Base-by-base conservation (phyloP, 495 filamentous ascomycete genomes). In the Daldinia bambusicola region DNA sequence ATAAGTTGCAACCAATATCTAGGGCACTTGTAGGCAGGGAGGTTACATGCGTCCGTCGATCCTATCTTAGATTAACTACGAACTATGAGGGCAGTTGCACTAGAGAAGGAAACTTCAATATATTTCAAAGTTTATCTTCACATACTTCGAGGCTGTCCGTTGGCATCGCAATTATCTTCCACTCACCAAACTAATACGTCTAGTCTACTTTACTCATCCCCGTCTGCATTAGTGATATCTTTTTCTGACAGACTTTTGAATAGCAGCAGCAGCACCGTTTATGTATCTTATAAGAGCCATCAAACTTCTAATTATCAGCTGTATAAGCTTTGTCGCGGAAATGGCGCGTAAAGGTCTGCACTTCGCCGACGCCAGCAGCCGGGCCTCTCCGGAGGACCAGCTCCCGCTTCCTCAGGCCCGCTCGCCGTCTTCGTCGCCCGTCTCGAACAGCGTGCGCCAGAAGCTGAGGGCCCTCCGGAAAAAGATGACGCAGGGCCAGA, bases 391-490 rank as follows among this genome's bases (percentile, higher is more conserved):
- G 1, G 26, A 26, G 26, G 26, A 26, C 26, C 26, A 26, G 26
- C 26, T 26, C 26, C 26, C 1, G 26, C 26, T 3, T 26, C 26
- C 26, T 26, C 26, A 3, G 3, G 26, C 26, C 26, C 26, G 26
- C 26, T 26, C 26, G 12, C 16, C 16, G 4, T 43, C 40, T 20
- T 18, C 61, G 13, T 38, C 50, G 0, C 41, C 61, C 16, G 13
- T 70, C 9, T 56, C 61, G 26, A 57, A 5, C 34, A 36, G 6
- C 34, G 7, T 36, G 34, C 34, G 34, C 34, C 34, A 66, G 57
- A 70, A 13, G 50, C 13, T 70, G 0, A 66, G 52, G 57, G 20
- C 41, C 6, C 16, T 66, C 26, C 26, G 26, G n/a, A 70, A 18
- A 7, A 5, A 36, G 14, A 69, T 14, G 22, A 3, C n/a, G 40